These are phyloP conservation scores for Aspergillus novofumigatus DNA, from an alignment of 2,329 filamentous ascomycete genomes.

Conservation along the genomic window DNA sequence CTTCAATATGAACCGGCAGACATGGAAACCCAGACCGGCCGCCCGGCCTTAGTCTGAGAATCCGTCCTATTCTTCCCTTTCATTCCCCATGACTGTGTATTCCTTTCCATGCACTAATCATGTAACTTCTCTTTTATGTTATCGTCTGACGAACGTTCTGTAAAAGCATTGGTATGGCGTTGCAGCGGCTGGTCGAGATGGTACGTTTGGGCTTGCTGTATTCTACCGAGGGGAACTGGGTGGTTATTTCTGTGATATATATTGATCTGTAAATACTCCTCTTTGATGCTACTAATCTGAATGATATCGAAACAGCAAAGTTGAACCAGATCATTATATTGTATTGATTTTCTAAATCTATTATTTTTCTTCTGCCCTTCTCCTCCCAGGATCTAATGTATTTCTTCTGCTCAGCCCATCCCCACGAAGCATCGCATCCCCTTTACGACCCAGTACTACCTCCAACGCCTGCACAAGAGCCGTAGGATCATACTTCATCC, in stretches of 20 bases:
- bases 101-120: slow-evolving; percentile 9
- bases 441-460: slow-evolving; percentile 65
- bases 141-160: slow-evolving; percentile 19
- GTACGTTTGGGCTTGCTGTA: neutral
- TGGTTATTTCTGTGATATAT: neutral
- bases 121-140: slow-evolving; percentile 10
- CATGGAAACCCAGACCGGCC: slow-evolving; percentile 30
- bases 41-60: slow-evolving; percentile 22
- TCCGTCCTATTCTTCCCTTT: slow-evolving; percentile 3
- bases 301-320: neutral
- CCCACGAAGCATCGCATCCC: slow-evolving; percentile 47
- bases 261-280: neutral
- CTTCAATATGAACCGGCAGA: slow-evolving; percentile 28
- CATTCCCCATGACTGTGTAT: slow-evolving; percentile 8
- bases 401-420: slow-evolving; percentile 53
- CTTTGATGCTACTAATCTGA: neutral
- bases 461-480: slow-evolving; percentile 72
- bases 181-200: slow-evolving; percentile 5
- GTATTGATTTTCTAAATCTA: neutral
- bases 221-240: neutral
- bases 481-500: slow-evolving; percentile 69
- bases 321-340: neutral
- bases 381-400: slow-evolving; percentile 45
- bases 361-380: slow-evolving; percentile 13
- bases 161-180: slow-evolving; percentile 32